These are phyloP conservation scores for Penicillium angulare DNA, from an alignment of 495 filamentous ascomycete species.

Conservation along the genomic window DNA sequence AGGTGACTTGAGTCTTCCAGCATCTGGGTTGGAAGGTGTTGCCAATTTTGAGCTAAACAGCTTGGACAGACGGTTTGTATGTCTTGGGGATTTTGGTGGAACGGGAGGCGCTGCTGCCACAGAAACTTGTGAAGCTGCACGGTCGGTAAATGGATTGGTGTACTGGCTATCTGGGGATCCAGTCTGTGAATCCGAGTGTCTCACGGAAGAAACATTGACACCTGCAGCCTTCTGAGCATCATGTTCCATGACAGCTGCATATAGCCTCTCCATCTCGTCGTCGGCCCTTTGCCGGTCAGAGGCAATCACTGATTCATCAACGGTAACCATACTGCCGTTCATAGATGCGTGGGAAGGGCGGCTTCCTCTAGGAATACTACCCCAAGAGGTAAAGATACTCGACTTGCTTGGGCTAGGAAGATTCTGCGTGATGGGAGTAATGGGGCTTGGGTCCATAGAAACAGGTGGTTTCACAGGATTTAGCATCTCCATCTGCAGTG, in stretches of 20 bases:
- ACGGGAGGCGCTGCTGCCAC: slow-evolving; percentile 14
- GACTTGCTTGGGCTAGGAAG: slow-evolving; percentile 41
- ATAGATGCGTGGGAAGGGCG: slow-evolving; percentile 36
- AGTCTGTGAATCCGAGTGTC: slow-evolving; percentile 21
- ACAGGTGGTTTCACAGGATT: slow-evolving; percentile 50
- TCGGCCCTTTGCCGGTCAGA: slow-evolving; percentile 70
- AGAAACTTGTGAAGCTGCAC: slow-evolving; percentile 17
- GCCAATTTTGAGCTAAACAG: slow-evolving; percentile 51
- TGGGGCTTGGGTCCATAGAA: slow-evolving; percentile 49
- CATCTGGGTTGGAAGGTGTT: slow-evolving; percentile 52
- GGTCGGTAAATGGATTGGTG: slow-evolving; percentile 42
- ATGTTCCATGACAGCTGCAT: slow-evolving; percentile 87
- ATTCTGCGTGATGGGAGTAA: slow-evolving; percentile 37
- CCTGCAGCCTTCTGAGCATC: slow-evolving; percentile 64
- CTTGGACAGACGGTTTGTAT: slow-evolving; percentile 38
- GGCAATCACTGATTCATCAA: slow-evolving; percentile 74
- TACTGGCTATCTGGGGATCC: slow-evolving; percentile 36
- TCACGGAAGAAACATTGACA: slow-evolving; percentile 14
- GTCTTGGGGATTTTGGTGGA: slow-evolving; percentile 23
- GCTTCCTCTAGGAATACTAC: slow-evolving; percentile 32
- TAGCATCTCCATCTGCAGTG: slow-evolving; percentile 62
- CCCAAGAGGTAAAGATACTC: slow-evolving; percentile 41
- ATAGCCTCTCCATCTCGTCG: slow-evolving; percentile 82
- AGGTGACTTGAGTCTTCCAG: slow-evolving; percentile 50
- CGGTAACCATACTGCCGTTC: slow-evolving; percentile 54